Base-by-base conservation (phyloP, 176 grass and related monocot genomes). In the Tuctoria greenei region DNA sequence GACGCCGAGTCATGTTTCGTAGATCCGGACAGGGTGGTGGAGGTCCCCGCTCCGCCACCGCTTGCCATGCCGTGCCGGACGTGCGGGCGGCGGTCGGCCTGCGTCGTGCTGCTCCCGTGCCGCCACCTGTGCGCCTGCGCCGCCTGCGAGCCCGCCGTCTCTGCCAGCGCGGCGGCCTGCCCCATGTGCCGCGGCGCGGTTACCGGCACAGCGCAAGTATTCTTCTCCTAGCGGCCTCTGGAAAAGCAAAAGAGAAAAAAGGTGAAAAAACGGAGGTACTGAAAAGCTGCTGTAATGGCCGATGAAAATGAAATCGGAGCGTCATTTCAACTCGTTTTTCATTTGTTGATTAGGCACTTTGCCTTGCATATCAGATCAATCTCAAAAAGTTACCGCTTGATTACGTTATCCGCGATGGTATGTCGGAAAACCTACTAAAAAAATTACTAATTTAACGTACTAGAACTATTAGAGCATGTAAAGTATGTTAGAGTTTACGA, bases 41-140 rank as follows among this genome's bases (percentile, higher is more conserved):
- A 86, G 66, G 40, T 83, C 10, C 27, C 39, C 20, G 68, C 67
- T 14, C 56, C 84, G 50, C 46, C 64, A 10, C 46, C 74, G 34
- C 14, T 25, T 6, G 23, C 26, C 11, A 77, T 88, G 49, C 62
- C 85, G 25, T 97, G 94, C 81, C 84, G 73, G 78, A 12, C 61
- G 3, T 93, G 94, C 86, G 24, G 84, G 16, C 28, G 15, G 2
- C 52, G 61, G 31, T 15, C 62, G 26, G 71, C 84, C 2, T 78
- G 84, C 46, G 80, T 87, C 7, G 91, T 97, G 21, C 47, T n/a
- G n/a, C n/a, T n/a, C n/a, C n/a, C n/a, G n/a, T n/a, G n/a, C n/a
- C n/a, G n/a, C n/a, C n/a, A n/a, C 81, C 89, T 97, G 38, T 97
- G 94, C 75, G 66, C 91, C 44, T 97, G 94, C 84, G 78, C 43